Evolutionary conservation across 2,329 filamentous ascomycete species (phyloP).

Genomic region (Celoporthe dispersa): DNA sequence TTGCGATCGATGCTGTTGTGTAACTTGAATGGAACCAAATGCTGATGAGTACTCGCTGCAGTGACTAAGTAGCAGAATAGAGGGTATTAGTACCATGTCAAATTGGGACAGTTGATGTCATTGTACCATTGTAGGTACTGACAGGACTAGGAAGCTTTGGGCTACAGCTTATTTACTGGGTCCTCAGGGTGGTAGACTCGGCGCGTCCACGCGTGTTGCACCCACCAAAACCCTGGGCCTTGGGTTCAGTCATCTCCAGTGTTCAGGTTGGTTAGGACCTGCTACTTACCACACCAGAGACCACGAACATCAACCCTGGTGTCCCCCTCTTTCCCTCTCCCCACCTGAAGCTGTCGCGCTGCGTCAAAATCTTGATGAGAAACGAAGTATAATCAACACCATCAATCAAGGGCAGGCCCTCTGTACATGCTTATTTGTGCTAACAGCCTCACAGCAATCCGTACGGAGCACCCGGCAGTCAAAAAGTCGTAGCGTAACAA

Average conservation of each 20-base stretch:
- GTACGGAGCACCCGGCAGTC: background rate
- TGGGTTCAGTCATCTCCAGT: background rate
- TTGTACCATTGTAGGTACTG: background rate
- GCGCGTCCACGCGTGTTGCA: constrained; percentile 2
- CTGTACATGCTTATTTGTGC: background rate
- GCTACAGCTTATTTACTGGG: constrained; percentile 1
- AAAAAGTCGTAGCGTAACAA: background rate
- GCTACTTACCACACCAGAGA: background rate
- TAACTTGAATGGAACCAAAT: background rate
- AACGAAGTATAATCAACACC: background rate
- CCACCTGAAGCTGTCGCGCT: background rate
- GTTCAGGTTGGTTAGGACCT: background rate
- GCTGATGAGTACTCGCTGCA: background rate
- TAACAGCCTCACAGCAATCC: background rate
- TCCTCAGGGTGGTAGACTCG: background rate
- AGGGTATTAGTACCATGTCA: background rate
- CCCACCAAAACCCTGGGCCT: background rate
- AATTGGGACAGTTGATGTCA: constrained; percentile 10
- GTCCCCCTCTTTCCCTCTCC: background rate
- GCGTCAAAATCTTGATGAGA: background rate
- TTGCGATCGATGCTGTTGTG: background rate
- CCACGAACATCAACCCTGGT: background rate
- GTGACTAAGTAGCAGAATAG: background rate
- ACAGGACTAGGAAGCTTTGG: background rate
- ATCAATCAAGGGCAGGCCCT: background rate